Percentiles rank a stretch among this genome's conserved stretches.
Evolutionary conservation across 2,329 filamentous ascomycete species (phyloP).

Genomic region (Cercospora beticola): DNA sequence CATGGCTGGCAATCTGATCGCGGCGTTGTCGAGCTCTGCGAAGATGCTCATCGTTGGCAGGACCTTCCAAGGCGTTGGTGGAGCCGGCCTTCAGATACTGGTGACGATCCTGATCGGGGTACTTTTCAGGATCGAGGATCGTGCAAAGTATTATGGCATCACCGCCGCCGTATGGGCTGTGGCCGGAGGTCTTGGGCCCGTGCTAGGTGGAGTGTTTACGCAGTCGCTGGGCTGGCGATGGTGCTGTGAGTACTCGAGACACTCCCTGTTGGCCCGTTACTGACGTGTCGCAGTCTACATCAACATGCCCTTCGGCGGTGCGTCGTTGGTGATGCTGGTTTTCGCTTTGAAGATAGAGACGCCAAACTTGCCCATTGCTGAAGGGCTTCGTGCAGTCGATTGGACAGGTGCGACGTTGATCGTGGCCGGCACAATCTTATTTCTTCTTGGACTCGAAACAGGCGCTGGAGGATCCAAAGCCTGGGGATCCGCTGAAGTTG

Average conservation of each 20-base stretch:
- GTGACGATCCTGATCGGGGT: constrained; percentile 53
- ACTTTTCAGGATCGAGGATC: constrained; percentile 50
- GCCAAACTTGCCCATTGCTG: constrained; percentile 59
- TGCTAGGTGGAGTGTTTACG: constrained; percentile 46
- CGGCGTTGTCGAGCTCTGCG: constrained; percentile 16
- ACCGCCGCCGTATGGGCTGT: constrained; percentile 44
- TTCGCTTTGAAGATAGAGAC: constrained; percentile 65
- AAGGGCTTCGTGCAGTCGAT: constrained; percentile 64
- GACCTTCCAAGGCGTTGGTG: constrained; percentile 55
- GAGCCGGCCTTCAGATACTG: constrained; percentile 48
- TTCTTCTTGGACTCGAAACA: constrained; percentile 56
- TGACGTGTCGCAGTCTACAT: constrained; percentile 37
- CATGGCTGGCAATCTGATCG: constrained; percentile 40
- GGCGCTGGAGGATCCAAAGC: constrained; percentile 51
- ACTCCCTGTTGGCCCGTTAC: neutral
- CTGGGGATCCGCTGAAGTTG: constrained; percentile 56
- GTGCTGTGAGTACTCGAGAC: constrained; percentile 14
- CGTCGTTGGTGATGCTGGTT: constrained; percentile 57
- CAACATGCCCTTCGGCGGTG: constrained; percentile 53
- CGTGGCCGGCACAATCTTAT: constrained; percentile 51
- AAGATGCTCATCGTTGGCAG: constrained; percentile 53
- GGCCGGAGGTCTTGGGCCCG: constrained; percentile 44
- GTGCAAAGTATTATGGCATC: constrained; percentile 47
- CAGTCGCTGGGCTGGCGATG: constrained; percentile 23
- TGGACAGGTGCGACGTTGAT: constrained; percentile 56